phyloP scores from a whole-genome alignment of 2,329 filamentous ascomycete genomes.

The Parastagonospora avenae region DNA sequence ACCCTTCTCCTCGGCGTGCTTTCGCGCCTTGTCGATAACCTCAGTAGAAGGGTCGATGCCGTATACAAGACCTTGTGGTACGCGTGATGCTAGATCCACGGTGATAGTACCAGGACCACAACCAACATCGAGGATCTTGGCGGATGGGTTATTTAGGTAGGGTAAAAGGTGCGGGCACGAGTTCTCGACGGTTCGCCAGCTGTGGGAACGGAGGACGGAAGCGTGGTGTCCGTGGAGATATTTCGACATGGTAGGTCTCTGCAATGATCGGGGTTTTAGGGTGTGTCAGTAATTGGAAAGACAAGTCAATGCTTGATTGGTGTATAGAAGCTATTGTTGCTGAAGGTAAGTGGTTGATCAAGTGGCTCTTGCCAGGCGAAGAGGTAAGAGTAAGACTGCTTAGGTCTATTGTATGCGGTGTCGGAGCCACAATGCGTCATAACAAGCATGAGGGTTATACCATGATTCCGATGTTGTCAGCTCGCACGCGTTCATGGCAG shows the following conservation, averaged over 20 bases:
- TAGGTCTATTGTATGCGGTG: too few relatives aligned
- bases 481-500: too few relatives aligned
- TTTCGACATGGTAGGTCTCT: neutral
- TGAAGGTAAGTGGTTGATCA: too few relatives aligned
- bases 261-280: neutral
- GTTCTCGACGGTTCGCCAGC: constrained; percentile 53
- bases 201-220: constrained; percentile 51
- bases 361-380: too few relatives aligned
- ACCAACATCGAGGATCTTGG: constrained; percentile 54
- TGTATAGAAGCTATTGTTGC: too few relatives aligned
- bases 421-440: too few relatives aligned
- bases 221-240: constrained; percentile 52
- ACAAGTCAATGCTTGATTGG: neutral
- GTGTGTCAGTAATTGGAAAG: neutral
- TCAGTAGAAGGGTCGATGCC: constrained; percentile 53
- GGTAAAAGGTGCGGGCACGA: constrained; percentile 47
- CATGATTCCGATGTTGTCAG: too few relatives aligned
- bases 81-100: constrained; percentile 49
- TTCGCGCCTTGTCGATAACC: constrained; percentile 49
- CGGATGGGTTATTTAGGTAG: constrained; percentile 32
- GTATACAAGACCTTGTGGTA: constrained; percentile 52
- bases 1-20: constrained; percentile 43
- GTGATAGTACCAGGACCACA: constrained; percentile 58
- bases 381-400: too few relatives aligned
- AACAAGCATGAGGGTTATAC: too few relatives aligned